Conservation (phyloP, 352 stramenopile species). For the Plasmopara viticola region DNA sequence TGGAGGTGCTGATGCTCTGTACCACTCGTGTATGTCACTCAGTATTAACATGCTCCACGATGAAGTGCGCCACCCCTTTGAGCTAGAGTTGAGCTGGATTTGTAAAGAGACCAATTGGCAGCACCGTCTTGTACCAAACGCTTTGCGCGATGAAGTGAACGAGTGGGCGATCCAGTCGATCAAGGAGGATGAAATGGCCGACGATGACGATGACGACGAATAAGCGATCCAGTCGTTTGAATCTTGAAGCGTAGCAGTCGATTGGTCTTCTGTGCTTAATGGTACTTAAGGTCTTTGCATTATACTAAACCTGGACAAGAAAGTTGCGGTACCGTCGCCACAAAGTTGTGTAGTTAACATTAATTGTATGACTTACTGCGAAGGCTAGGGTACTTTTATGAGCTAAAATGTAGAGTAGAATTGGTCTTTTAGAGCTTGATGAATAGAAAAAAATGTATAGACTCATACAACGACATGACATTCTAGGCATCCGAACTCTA, state of each 20-base stretch:
- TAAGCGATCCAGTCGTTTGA: slow-evolving; percentile 22
- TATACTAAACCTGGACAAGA: too few species aligned
- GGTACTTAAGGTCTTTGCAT: too few species aligned
- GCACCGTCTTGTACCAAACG: slow-evolving; percentile 90
- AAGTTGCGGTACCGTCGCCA: too few species aligned
- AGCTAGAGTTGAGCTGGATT: slow-evolving; percentile 98
- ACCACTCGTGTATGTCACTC: background rate
- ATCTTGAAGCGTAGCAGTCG: too few species aligned
- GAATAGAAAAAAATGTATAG: slow-evolving; percentile 7
- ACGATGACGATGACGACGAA: slow-evolving; percentile 81
- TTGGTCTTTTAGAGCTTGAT: too few species aligned
- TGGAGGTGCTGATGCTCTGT: too few species aligned
- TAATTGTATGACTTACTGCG: too few species aligned
- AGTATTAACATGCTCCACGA: slow-evolving; percentile 95
- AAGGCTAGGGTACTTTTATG: too few species aligned
- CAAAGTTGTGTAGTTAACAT: too few species aligned
- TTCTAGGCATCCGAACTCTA: slow-evolving; percentile 20
- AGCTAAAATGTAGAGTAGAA: too few species aligned
- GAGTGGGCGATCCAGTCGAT: slow-evolving; percentile 81
- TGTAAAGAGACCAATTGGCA: slow-evolving; percentile 94
- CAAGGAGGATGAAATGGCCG: slow-evolving; percentile 84
- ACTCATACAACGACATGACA: slow-evolving; percentile 5
- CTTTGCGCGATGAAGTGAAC: slow-evolving; percentile 81
- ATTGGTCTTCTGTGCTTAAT: too few species aligned
- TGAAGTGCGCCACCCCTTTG: slow-evolving; percentile 96